Conservation (phyloP, 2,329 filamentous ascomycete genomes). For the Colletotrichum echinochloae region DNA sequence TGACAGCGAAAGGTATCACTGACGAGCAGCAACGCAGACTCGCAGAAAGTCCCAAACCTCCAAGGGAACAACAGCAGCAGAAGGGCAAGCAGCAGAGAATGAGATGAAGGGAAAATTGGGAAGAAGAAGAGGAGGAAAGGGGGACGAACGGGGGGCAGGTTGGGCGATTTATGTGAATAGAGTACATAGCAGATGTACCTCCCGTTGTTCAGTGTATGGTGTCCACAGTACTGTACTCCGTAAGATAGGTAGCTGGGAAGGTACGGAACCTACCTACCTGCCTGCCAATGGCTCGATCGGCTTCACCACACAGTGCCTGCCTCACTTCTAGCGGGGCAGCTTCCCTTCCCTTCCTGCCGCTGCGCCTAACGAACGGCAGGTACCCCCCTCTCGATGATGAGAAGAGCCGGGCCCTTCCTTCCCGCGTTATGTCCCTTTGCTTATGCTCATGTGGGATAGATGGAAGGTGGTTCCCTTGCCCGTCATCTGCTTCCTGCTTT, state of each 20-base stretch:
- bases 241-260: not conserved
- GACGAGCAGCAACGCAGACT: constrained; percentile 13
- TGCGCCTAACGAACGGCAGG: constrained; percentile 10
- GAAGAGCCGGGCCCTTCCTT: constrained; percentile 10
- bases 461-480: not conserved
- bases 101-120: constrained; percentile 33
- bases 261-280: not conserved
- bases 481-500: not conserved
- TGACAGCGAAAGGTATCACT: not conserved
- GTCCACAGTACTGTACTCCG: constrained; percentile 7
- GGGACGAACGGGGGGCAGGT: constrained; percentile 35
- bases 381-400: constrained; percentile 1
- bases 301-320: constrained; percentile 27
- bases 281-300: constrained; percentile 9
- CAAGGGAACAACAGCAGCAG: constrained; percentile 25
- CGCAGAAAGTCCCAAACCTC: not conserved
- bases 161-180: constrained; percentile 40
- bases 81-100: constrained; percentile 29
- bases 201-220: not conserved
- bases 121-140: constrained; percentile 21
- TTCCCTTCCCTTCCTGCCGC: not conserved
- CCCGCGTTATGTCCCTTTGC: not conserved
- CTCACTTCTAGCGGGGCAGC: too few species aligned
- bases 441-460: not conserved
- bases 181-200: constrained; percentile 30